A percentile compares a stretch with the other conserved stretches of the same genome.
Conservation (phyloP, 495 filamentous ascomycete species). For the Hyaloscypha variabilis region DNA sequence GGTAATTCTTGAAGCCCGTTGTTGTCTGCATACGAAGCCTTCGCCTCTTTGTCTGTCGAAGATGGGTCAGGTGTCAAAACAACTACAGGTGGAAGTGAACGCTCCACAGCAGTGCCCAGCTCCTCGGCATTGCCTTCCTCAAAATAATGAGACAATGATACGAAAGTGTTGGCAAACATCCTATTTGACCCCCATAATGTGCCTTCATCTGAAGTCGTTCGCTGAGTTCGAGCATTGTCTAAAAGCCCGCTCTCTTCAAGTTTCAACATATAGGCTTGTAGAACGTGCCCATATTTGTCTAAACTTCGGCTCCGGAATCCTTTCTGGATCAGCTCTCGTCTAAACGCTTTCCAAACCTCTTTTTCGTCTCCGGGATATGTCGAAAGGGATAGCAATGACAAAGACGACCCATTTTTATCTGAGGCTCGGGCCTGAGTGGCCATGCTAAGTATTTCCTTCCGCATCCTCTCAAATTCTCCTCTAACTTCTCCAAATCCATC, state of each 20-base stretch:
- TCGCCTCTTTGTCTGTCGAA: no score
- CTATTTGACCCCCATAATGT: no score
- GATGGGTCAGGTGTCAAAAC: no score
- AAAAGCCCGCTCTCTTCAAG: conserved; percentile 17
- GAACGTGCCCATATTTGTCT: conserved; percentile 8
- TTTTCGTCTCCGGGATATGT: conserved; percentile 11
- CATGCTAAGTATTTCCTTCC: conserved; percentile 2
- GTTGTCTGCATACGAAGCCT: no score
- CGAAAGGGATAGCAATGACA: conserved; percentile 6
- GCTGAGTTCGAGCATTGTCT: not conserved
- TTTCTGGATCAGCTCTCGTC: conserved; percentile 12
- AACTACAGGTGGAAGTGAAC: no score
- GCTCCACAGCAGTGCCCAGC: no score
- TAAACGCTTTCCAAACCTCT: conserved; percentile 18
- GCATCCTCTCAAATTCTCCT: conserved; percentile 13
- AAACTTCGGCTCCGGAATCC: conserved; percentile 17
- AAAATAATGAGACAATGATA: no score
- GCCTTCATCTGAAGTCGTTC: no score
- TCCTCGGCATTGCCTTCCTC: no score
- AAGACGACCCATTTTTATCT: not conserved
- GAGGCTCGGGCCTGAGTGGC: not conserved
- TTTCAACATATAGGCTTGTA: conserved; percentile 23
- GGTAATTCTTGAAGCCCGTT: no score
- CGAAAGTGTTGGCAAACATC: no score
- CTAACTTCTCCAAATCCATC: not conserved